Base-by-base conservation (phyloP, 2,329 filamentous ascomycete genomes). In the Byssoonygena ceratinophila region DNA sequence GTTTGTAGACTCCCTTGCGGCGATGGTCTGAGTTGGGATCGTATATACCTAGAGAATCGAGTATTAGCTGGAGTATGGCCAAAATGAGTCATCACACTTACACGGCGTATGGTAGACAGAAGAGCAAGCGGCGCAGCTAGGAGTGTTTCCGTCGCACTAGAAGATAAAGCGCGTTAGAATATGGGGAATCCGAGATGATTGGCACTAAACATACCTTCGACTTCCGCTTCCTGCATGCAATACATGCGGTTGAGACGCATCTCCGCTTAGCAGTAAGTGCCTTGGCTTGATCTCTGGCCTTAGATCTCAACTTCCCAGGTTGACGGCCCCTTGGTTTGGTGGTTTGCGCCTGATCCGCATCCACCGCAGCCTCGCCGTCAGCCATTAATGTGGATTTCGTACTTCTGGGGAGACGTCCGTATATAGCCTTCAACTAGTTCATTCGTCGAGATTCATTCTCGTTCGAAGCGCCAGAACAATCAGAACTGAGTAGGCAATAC, bases 1-100 rank as follows among this genome's bases (percentile, higher is more conserved):
- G 89, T 64, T 91, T 90, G 68, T 97, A 97, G 46, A 97, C 92
- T 55, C 92, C 92, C 68, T 97, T 97, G 47, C 92, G 84, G 46
- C 92, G 85, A 67, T 96, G 90, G 67, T 98, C 92, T 54, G 90
- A 95, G 65, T 90, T 94, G 2, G 90, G 91, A 65, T 97, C 91
- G 74, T 97, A 97, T 59, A 96, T 77, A 67, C 92, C 96, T 71
- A n/a, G 44, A 2, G 12, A 8, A 27, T n/a, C 8, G 16, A 2
- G 25, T 48, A 14, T 49, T 41, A 54, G 39, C 23, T 11, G 12
- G 22, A 27, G 27, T 34, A 46, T 14, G 5, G 9, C 14, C 27
- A 25, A n/a, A 14, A 7, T 5, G 54, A n/a, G 31, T 39, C 51
- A 34, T 11, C 25, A 4, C 16, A 44, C 54, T 46, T 64, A 71